These are phyloP conservation scores for Camellia japonica DNA, from an alignment of 148 eudicot species.

Conservation along the genomic window DNA sequence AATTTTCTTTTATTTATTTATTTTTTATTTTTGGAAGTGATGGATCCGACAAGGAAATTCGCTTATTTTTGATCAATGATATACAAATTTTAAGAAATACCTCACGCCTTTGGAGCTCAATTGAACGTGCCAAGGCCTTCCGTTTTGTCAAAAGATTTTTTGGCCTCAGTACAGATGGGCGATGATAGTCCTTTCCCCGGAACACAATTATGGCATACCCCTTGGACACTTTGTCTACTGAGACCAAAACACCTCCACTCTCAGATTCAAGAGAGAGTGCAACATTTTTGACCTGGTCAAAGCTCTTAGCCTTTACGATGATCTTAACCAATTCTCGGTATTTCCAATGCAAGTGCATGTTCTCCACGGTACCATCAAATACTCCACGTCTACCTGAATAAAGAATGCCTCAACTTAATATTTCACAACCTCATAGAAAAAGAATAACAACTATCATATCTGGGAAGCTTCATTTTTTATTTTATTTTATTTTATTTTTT, in stretches of 20 bases:
- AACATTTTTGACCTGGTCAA: constrained; percentile 69
- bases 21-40: too few relatives aligned
- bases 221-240: constrained; percentile 90
- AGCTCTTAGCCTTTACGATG: constrained; percentile 62
- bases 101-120: constrained; percentile 93
- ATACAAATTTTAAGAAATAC: constrained; percentile 32
- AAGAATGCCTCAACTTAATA: constrained; percentile 15
- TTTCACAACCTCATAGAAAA: neutral
- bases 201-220: constrained; percentile 90
- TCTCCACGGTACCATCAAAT: constrained; percentile 96
- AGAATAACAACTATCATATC: neutral
- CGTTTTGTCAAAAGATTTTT: constrained; percentile 91
- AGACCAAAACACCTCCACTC: constrained; percentile 91
- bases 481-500: neutral
- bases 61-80: neutral
- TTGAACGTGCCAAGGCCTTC: constrained; percentile 92
- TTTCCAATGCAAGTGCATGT: constrained; percentile 99
- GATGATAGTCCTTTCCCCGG: constrained; percentile 77
- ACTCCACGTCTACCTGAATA: constrained; percentile 93
- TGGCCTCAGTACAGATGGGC: constrained; percentile 76
- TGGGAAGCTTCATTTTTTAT: neutral
- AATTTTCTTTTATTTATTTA: too few relatives aligned
- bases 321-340: constrained; percentile 90
- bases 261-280: constrained; percentile 93
- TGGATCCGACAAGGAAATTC: neutral